Base-by-base conservation (phyloP, 352 stramenopile genomes). In the Phytophthora agathidicida region DNA sequence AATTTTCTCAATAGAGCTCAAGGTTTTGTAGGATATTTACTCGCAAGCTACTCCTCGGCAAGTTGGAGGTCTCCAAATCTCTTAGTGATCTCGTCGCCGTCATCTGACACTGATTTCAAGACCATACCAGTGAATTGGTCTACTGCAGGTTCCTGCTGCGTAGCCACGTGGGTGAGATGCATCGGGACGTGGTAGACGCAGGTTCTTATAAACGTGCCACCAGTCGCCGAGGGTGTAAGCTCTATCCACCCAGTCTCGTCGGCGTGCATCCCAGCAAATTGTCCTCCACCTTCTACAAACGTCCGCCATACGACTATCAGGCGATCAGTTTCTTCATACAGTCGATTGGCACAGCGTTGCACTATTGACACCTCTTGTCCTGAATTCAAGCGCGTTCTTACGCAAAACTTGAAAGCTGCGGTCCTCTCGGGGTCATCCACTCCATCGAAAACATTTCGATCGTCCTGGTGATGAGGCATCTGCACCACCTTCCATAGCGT, bases 221-320 rank as follows among this genome's bases (percentile, higher is more conserved):
- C n/a, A n/a, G n/a, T 24, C 2, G 17, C 9, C 9, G 33, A 16
- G 0, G 53, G 27, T 11, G n/a, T 36, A 16, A 53, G 13, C 5
- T 45, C 27, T 16, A 26, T 39, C 26, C 45, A 65, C 0, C 60
- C 53, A 30, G 27, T 50, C 16, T 59, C 50, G 20, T 63, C 51
- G 6, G 45, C 42, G 3, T 51, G 35, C 14, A 69, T 46, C 0
- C 60, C 60, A 17, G 19, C 36, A 26, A 54, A 52, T 5, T 41
- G 13, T 3, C 53, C 60, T 46, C 60, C 60, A 5, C 39, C 53
- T 19, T 85, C 62, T 33, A 77, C 55, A 38, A 76, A 67, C 5
- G 67, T 54, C 8, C 58, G 68, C 75, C 70, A 88, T 2, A 80
- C 63, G 31, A 88, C 54, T 22, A 88, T 64, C 1, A 78, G 53